Base-by-base conservation (phyloP, 2,329 filamentous ascomycete genomes). In the Scedosporium boydii region DNA sequence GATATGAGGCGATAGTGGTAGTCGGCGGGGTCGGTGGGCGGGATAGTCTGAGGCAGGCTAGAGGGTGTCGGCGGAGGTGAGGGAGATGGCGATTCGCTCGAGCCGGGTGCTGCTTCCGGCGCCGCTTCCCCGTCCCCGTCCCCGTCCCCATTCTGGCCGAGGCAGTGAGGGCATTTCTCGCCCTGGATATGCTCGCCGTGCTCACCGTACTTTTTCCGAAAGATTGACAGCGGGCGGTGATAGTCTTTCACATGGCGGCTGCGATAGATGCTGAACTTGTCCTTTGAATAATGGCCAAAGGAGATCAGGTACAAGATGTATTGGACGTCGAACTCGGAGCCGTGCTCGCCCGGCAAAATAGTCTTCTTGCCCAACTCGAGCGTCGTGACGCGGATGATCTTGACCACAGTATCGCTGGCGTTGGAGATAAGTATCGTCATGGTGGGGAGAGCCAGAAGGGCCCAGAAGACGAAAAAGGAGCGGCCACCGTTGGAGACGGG, bases 391-490 rank as follows among this genome's bases (percentile, higher is more conserved):
- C 79, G 76, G 62, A 87, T 73, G 4, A 76, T 74, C 67, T 83
- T 85, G 56, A 96, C 87, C 21, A 96, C 82, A 0, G 93, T 97
- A 69, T 96, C 89, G 26, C 89, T 90, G 64, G 95, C 89, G 67
- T 93, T 89, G 10, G 86, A 88, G 65, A 96, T 89, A 12, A 97
- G 81, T 18, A 96, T 87, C 0, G 93, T 96, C 82, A 93, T 93
- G 2, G 90, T 93, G 0, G 93, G 93, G 3, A 96, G 80, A 0
- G 92, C 91, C 27, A 96, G 81, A 1, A 97, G 73, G 14, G 87
- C 90, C 93, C 93, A 97, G 62, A 96, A 87, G n/a, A 97, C 90
- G 69, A 96, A 97, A 72, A 96, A 96, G 0, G 90, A 85, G 62
- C 90, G 87, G 1, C 90, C 91, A 0, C 87, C 82, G 66, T 92